These are phyloP conservation scores for Scutellaria galericulata DNA, from an alignment of 257 asterid species.

Conservation along the genomic window DNA sequence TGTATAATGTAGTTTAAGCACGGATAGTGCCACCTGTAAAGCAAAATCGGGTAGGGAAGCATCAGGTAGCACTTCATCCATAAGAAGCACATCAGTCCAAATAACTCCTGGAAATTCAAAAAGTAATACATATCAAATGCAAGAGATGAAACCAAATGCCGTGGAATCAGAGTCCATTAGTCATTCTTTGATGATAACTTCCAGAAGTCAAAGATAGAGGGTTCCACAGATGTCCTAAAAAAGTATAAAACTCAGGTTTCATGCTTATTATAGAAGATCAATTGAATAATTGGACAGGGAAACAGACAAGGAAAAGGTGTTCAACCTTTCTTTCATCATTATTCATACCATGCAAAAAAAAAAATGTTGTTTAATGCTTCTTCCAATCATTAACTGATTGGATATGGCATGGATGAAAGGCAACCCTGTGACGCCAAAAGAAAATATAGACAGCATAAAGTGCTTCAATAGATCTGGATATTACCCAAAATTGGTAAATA, in stretches of 20 bases:
- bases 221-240: constrained; percentile 3
- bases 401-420: constrained; percentile 6
- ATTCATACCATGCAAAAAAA: not conserved
- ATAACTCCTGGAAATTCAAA: constrained; percentile 61
- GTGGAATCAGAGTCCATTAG: constrained; percentile 13
- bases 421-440: not conserved
- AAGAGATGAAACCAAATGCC: constrained; percentile 14
- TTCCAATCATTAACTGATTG: not conserved
- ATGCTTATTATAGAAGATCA: constrained; percentile 11
- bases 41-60: constrained; percentile 70
- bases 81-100: constrained; percentile 83
- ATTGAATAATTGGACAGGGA: constrained; percentile 5
- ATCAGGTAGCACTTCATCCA: constrained; percentile 94
- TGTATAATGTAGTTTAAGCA: constrained; percentile 19
- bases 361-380: constrained; percentile 1
- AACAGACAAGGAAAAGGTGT: constrained; percentile 8
- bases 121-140: constrained; percentile 1
- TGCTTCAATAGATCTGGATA: not conserved
- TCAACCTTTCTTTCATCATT: constrained; percentile 13
- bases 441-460: constrained; percentile 2
- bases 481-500: constrained; percentile 17
- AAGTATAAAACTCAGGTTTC: not conserved
- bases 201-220: not conserved
- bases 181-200: not conserved
- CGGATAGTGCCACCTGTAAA: constrained; percentile 60